These are phyloP conservation scores for Luvunga scandens DNA, from an alignment of 345 rosid genomes.

Conservation along the genomic window DNA sequence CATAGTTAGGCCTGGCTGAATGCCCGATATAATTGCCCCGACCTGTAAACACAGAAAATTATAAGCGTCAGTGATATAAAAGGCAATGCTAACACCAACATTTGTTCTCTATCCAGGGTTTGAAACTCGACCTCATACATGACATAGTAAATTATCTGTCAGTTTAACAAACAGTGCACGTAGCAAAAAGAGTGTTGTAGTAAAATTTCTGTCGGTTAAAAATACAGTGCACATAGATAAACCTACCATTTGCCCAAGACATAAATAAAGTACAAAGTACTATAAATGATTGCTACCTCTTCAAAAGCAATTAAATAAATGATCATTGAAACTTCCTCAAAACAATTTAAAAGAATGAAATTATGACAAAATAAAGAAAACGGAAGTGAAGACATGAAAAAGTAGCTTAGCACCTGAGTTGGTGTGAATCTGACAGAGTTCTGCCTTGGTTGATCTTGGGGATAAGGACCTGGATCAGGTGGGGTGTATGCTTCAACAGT, in stretches of 20 bases:
- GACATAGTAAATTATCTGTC: background rate
- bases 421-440: constrained; percentile 91
- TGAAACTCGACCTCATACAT: background rate
- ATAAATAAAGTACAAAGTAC: background rate
- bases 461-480: constrained; percentile 97
- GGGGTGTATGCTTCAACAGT: constrained; percentile 89
- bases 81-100: background rate
- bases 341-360: background rate
- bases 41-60: constrained; percentile 44
- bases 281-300: background rate
- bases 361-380: background rate
- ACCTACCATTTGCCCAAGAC: background rate
- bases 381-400: background rate
- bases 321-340: background rate
- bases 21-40: constrained; percentile 95
- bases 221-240: background rate
- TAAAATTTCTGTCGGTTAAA: background rate
- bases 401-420: constrained; percentile 62
- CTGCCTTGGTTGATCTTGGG: constrained; percentile 97
- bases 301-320: constrained; percentile 2
- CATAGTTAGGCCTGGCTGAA: constrained; percentile 98
- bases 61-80: constrained; percentile 3
- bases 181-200: background rate
- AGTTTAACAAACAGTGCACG: background rate
- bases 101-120: background rate